Conservation (phyloP, 768 basidiomycete species). For the Xanthoconium purpureum region DNA sequence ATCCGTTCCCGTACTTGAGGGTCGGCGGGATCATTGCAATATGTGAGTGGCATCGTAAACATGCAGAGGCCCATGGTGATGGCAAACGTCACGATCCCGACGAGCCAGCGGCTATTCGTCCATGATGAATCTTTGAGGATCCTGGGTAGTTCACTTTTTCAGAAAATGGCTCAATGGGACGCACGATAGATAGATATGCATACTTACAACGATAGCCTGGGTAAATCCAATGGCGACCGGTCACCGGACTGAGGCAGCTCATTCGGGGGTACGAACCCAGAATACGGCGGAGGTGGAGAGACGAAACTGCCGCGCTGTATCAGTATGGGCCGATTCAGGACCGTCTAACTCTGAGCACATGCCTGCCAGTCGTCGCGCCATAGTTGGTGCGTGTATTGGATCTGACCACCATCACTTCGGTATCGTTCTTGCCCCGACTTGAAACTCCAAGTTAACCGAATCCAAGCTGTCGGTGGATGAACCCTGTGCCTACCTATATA, state of each 20-base stretch:
- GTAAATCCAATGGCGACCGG: background rate
- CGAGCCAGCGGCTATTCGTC: background rate
- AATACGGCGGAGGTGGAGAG: slow-evolving; percentile 11
- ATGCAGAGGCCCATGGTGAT: background rate
- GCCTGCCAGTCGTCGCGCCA: slow-evolving; percentile 5
- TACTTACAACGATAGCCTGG: slow-evolving; percentile 3
- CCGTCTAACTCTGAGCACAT: background rate
- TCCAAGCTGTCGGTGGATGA: background rate
- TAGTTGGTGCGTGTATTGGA: background rate
- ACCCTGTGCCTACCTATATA: background rate
- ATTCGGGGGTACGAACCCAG: background rate
- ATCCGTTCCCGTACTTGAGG: slow-evolving; percentile 20
- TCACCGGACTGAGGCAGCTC: background rate
- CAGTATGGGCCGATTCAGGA: too few species aligned
- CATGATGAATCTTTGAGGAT: background rate
- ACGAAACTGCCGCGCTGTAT: background rate
- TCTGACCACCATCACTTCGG: background rate
- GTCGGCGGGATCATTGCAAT: slow-evolving; percentile 19
- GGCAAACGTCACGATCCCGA: background rate
- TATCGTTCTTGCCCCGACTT: background rate
- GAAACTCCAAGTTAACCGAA: background rate
- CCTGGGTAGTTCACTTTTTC: background rate
- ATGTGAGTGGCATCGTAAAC: slow-evolving; percentile 9
- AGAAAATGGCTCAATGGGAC: background rate
- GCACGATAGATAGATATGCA: background rate